Percentiles rank a stretch among this genome's conserved stretches.
These are phyloP conservation scores for Mycena alexandri DNA, from an alignment of 768 basidiomycete genomes.

Conservation along the genomic window DNA sequence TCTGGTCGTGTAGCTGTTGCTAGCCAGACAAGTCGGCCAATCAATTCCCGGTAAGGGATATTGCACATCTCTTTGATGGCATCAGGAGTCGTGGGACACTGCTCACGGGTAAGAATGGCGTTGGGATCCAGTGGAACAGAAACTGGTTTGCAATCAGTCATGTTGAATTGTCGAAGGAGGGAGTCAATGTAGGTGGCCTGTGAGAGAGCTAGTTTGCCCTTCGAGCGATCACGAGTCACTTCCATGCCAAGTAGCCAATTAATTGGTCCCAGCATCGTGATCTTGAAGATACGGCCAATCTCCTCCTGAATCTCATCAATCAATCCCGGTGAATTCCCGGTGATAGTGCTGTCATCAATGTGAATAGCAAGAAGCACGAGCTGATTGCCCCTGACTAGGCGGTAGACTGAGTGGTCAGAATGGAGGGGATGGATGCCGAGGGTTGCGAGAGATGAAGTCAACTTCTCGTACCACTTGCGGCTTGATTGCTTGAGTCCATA, in stretches of 20 bases:
- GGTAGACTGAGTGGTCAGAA: conserved; percentile 34
- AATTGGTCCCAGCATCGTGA: conserved; percentile 46
- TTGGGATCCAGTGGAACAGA: conserved; percentile 19
- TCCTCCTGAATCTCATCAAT: conserved; percentile 40
- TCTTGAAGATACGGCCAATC: conserved; percentile 44
- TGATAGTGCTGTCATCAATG: conserved; percentile 51
- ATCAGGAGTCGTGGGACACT: neutral
- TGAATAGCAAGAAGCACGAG: conserved; percentile 5
- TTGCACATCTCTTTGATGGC: neutral
- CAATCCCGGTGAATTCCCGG: conserved; percentile 31
- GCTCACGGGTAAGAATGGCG: conserved; percentile 4
- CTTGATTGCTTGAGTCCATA: conserved; percentile 54
- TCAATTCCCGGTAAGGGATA: neutral
- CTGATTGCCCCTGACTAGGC: neutral
- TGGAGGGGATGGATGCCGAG: conserved; percentile 19
- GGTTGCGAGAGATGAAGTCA: conserved; percentile 37
- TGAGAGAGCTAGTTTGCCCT: conserved; percentile 41
- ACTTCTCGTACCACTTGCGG: conserved; percentile 45
- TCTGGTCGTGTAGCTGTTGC: neutral
- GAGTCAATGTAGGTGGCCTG: conserved; percentile 47
- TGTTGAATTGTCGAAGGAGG: conserved; percentile 40
- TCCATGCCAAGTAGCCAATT: conserved; percentile 49
- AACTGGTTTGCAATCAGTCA: conserved; percentile 14
- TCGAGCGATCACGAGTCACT: conserved; percentile 37
- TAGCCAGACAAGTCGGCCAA: neutral